A percentile compares a stretch with the other conserved stretches of the same genome.
Evolutionary conservation across 208 protist species (phyloP).

Genomic region (Leishmania martiniquensis): DNA sequence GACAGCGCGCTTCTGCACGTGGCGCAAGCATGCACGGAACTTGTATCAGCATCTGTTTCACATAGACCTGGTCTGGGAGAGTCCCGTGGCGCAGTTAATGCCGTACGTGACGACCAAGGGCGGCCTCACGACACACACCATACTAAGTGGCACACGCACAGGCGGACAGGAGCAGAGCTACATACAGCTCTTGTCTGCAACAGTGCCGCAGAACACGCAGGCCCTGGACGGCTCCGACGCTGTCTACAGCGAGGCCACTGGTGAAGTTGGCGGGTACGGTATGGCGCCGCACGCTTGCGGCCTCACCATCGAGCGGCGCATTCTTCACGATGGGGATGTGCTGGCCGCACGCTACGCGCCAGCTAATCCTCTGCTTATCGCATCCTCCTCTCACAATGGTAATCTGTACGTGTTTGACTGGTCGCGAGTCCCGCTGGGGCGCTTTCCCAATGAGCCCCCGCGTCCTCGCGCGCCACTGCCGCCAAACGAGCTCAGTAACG

Average conservation of each 20-base stretch:
- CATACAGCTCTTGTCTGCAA: constrained; percentile 77
- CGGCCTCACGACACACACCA: constrained; percentile 67
- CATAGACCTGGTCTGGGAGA: constrained; percentile 91
- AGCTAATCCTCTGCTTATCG: constrained; percentile 85
- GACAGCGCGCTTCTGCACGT: constrained; percentile 73
- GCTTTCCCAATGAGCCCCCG: constrained; percentile 89
- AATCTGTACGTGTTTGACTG: constrained; percentile 91
- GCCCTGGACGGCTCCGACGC: constrained; percentile 48
- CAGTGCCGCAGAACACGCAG: constrained; percentile 53
- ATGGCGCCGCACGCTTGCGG: constrained; percentile 70
- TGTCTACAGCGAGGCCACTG: constrained; percentile 80
- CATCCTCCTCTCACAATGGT: constrained; percentile 76
- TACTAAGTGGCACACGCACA: constrained; percentile 79
- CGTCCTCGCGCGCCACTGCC: constrained; percentile 87
- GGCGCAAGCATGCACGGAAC: constrained; percentile 88
- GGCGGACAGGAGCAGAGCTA: constrained; percentile 86
- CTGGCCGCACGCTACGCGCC: constrained; percentile 85
- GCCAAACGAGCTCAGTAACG: constrained; percentile 77
- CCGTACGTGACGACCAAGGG: constrained; percentile 74
- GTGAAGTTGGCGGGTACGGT: constrained; percentile 92
- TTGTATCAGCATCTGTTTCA: constrained; percentile 89
- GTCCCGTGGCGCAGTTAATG: constrained; percentile 75
- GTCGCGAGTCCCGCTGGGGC: constrained; percentile 83
- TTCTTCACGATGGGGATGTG: constrained; percentile 89
- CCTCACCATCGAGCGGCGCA: constrained; percentile 76